These are phyloP conservation scores for Pseudonitzschia delicatissima DNA, from an alignment of 108 stramenopile species.

Conservation along the genomic window DNA sequence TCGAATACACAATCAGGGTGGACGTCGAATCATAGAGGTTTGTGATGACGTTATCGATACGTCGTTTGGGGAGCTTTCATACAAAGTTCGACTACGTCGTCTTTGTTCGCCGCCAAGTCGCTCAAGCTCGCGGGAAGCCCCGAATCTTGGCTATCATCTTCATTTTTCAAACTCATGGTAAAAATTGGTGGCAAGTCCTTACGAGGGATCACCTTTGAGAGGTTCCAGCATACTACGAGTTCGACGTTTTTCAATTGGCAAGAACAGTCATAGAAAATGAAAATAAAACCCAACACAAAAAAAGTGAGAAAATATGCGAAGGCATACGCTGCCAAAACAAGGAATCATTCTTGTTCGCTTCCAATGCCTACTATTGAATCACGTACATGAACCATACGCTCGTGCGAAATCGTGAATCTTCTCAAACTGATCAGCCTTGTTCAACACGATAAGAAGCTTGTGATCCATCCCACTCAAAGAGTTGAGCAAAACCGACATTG, in stretches of 20 bases:
- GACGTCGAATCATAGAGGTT: conserved; percentile 91
- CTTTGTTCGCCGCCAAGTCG: conserved; percentile 83
- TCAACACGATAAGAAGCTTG: conserved; percentile 97
- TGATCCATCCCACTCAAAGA: conserved; percentile 97
- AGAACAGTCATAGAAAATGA: too few species aligned
- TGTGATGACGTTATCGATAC: conserved; percentile 98
- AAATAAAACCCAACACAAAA: background rate
- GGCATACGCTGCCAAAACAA: too few species aligned
- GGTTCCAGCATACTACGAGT: conserved; percentile 86
- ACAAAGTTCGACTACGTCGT: conserved; percentile 92
- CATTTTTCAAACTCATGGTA: conserved; percentile 94
- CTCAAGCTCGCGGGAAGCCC: conserved; percentile 45
- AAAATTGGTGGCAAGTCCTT: conserved; percentile 98
- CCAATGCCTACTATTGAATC: background rate
- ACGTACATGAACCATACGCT: conserved; percentile 86
- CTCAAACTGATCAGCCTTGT: conserved; percentile 92
- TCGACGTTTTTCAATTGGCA: too few species aligned
- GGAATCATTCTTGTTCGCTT: too few species aligned
- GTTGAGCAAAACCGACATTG: conserved; percentile 89
- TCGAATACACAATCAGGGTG: conserved; percentile 65
- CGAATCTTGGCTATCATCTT: conserved; percentile 19
- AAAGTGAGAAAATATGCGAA: background rate
- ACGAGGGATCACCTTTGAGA: conserved; percentile 91
- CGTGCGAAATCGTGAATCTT: conserved; percentile 99
- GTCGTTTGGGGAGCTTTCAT: conserved; percentile 92